phyloP scores from a whole-genome alignment of 2,329 filamentous ascomycete species.

The Chaetomiaceae sp. region DNA sequence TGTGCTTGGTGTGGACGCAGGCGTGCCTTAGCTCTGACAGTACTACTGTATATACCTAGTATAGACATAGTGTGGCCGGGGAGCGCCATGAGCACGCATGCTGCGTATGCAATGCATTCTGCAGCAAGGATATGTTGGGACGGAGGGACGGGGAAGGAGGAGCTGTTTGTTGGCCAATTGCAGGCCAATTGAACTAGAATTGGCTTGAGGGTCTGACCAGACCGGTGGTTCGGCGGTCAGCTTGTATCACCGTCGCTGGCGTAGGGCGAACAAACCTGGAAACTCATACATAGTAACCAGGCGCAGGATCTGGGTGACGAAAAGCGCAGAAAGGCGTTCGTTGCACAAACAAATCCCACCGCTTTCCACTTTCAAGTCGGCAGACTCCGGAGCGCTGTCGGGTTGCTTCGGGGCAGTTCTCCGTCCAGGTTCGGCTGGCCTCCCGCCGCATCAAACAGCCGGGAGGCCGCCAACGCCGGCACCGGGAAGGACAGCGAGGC shows the following conservation, averaged over 20 bases:
- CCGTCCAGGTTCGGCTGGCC: slow-evolving; percentile 3
- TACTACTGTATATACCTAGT: no score
- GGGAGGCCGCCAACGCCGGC: slow-evolving; percentile 24
- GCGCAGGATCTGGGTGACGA: not conserved
- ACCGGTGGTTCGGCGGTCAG: slow-evolving; percentile 11
- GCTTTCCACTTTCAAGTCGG: not conserved
- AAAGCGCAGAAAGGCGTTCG: not conserved
- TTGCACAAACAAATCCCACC: not conserved
- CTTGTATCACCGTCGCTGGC: not conserved
- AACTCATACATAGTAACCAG: not conserved
- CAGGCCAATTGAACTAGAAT: not conserved
- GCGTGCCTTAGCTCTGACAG: not conserved
- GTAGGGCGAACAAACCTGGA: not conserved
- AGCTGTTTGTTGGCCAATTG: not conserved
- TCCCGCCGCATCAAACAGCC: slow-evolving; percentile 17
- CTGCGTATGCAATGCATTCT: slow-evolving; percentile 15
- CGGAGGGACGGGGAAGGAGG: not conserved
- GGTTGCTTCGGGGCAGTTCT: slow-evolving; percentile 4
- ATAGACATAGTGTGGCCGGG: not conserved
- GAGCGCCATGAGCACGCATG: not conserved
- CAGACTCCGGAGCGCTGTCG: not conserved
- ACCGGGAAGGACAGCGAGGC: slow-evolving; percentile 7
- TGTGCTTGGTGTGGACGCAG: slow-evolving; percentile 2
- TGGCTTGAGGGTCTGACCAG: not conserved
- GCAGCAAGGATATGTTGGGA: slow-evolving; percentile 11